phyloP scores from a whole-genome alignment of 805 yeast species.

The Suhomyces vadensis region DNA sequence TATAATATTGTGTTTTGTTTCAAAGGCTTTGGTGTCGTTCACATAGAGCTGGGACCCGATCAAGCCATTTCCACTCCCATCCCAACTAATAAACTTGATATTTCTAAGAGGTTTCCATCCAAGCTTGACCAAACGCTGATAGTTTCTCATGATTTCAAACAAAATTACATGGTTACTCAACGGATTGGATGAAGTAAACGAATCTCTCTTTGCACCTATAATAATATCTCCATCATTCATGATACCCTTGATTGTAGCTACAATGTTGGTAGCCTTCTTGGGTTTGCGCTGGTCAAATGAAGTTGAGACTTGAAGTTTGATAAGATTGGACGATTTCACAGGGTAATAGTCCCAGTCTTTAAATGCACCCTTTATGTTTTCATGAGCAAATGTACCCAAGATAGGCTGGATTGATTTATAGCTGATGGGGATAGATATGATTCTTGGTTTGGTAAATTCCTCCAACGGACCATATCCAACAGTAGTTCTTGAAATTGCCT shows the following conservation, averaged over 20 bases:
- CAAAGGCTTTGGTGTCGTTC: conserved; percentile 22
- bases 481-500: conserved; percentile 23
- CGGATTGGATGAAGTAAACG: conserved; percentile 37
- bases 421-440: conserved; percentile 33
- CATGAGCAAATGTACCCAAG: conserved; percentile 20
- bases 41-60: conserved; percentile 30
- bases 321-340: conserved; percentile 33
- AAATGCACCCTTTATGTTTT: conserved; percentile 12
- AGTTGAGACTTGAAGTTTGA: conserved; percentile 17
- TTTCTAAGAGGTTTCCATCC: conserved; percentile 47
- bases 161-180: conserved; percentile 41
- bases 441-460: conserved; percentile 12
- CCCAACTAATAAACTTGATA: conserved; percentile 44
- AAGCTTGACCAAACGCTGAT: conserved; percentile 26
- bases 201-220: conserved; percentile 43
- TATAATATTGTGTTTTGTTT: conserved; percentile 25
- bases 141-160: conserved; percentile 40
- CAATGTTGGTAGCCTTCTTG: conserved; percentile 29
- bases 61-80: conserved; percentile 36
- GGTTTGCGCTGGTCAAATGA: conserved; percentile 13
- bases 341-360: conserved; percentile 29
- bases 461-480: conserved; percentile 11
- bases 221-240: conserved; percentile 41
- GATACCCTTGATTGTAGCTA: conserved; percentile 37
- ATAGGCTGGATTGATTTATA: conserved; percentile 26